These are phyloP conservation scores for Tricladium varicosporioides DNA, from an alignment of 2,329 filamentous ascomycete species.

Conservation along the genomic window DNA sequence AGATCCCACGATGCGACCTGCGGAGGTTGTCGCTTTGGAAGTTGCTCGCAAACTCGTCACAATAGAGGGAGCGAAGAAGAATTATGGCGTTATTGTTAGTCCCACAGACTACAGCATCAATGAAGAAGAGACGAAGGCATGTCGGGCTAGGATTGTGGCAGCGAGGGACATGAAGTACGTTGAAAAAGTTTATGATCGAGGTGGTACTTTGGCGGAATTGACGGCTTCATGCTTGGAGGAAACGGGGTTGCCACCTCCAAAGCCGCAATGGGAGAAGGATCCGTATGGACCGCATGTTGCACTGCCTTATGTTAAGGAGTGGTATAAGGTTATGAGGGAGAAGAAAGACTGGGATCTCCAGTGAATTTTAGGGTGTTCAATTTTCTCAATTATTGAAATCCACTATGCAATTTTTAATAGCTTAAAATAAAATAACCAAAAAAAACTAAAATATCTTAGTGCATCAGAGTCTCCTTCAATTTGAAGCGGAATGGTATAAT, in stretches of 20 bases:
- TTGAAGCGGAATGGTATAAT: too few relatives aligned
- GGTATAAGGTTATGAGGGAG: background rate
- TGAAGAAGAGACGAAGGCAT: background rate
- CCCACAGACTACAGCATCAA: background rate
- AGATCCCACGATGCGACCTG: background rate
- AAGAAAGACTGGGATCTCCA: background rate
- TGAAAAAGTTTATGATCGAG: background rate
- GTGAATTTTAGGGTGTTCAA: background rate
- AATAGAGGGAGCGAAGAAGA: background rate
- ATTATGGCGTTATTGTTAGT: background rate
- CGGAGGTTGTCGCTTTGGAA: background rate
- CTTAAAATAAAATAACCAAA: too few relatives aligned
- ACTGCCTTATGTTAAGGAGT: background rate
- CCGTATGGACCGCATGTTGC: background rate
- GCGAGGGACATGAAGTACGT: background rate
- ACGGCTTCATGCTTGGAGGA: background rate
- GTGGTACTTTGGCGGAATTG: background rate
- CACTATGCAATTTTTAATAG: too few relatives aligned
- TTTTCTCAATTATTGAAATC: too few relatives aligned
- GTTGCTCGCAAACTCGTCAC: background rate
- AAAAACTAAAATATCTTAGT: too few relatives aligned
- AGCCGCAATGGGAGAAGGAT: background rate
- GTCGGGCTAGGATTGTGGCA: background rate
- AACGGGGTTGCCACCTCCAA: background rate
- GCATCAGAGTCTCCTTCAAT: too few relatives aligned